These are phyloP conservation scores for Neopestalotiopsis rosae DNA, from an alignment of 2,329 filamentous ascomycete genomes.

Conservation along the genomic window DNA sequence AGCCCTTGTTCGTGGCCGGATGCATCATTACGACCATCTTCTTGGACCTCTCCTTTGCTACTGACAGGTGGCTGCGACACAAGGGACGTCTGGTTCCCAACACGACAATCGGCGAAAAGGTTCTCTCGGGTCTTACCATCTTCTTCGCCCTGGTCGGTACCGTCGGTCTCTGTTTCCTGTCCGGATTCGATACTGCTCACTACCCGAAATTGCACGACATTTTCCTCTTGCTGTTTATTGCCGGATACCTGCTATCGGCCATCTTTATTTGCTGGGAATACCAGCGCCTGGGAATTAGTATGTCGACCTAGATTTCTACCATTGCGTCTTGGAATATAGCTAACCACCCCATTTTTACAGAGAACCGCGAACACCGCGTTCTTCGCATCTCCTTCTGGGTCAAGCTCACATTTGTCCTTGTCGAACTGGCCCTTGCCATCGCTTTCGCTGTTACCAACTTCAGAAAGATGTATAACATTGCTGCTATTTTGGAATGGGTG, in stretches of 20 bases:
- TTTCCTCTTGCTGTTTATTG: slow-evolving; percentile 84
- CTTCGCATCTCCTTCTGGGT: slow-evolving; percentile 83
- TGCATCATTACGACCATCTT: slow-evolving; percentile 75
- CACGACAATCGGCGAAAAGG: slow-evolving; percentile 64
- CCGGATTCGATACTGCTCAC: slow-evolving; percentile 81
- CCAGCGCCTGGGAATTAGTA: slow-evolving; percentile 78
- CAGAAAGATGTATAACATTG: slow-evolving; percentile 61
- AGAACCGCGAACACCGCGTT: slow-evolving; percentile 76
- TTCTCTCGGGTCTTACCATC: slow-evolving; percentile 66
- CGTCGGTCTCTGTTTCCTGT: slow-evolving; percentile 79
- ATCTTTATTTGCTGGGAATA: slow-evolving; percentile 92
- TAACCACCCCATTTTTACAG: slow-evolving; percentile 34
- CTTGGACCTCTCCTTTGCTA: slow-evolving; percentile 79
- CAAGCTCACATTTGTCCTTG: slow-evolving; percentile 83
- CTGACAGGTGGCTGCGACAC: slow-evolving; percentile 87
- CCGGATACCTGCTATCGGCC: slow-evolving; percentile 82
- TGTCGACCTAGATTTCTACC: slow-evolving; percentile 30
- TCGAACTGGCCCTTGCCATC: slow-evolving; percentile 76
- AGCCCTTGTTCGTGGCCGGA: slow-evolving; percentile 80
- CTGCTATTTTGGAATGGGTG: slow-evolving; percentile 79
- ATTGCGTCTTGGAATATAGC: neutral
- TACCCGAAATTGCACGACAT: slow-evolving; percentile 73
- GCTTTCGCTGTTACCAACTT: slow-evolving; percentile 69
- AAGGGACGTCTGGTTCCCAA: slow-evolving; percentile 79
- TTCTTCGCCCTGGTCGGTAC: slow-evolving; percentile 76